phyloP scores from a whole-genome alignment of 208 protist species.

The Phytomonas francai region DNA sequence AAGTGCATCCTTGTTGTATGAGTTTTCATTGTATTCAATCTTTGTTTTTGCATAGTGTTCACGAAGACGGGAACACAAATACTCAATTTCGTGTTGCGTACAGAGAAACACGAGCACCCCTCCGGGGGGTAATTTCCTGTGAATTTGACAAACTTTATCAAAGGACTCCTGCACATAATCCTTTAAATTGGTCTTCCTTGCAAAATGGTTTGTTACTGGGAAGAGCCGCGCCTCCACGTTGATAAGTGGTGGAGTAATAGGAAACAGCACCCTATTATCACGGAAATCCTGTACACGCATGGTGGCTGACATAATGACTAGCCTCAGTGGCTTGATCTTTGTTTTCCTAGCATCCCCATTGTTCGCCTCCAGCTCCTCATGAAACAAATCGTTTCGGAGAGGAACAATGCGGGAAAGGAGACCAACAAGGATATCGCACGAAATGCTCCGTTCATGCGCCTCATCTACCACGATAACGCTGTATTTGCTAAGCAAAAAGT shows the following conservation, averaged over 20 bases:
- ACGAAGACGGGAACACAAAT: slow-evolving; percentile 78
- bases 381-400: slow-evolving; percentile 86
- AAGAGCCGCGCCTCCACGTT: slow-evolving; percentile 94
- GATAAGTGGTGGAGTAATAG: slow-evolving; percentile 89
- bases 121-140: slow-evolving; percentile 94
- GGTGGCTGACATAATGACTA: slow-evolving; percentile 92
- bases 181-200: slow-evolving; percentile 84
- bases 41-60: slow-evolving; percentile 69
- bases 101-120: slow-evolving; percentile 97
- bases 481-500: slow-evolving; percentile 94
- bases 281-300: slow-evolving; percentile 90
- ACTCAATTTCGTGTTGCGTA: slow-evolving; percentile 94
- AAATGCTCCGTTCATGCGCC: slow-evolving; percentile 92
- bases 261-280: slow-evolving; percentile 96
- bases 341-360: slow-evolving; percentile 38
- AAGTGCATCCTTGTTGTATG: slow-evolving; percentile 57
- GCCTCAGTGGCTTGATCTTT: slow-evolving; percentile 72
- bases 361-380: slow-evolving; percentile 54
- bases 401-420: slow-evolving; percentile 97
- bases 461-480: slow-evolving; percentile 99
- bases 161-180: slow-evolving; percentile 94
- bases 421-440: slow-evolving; percentile 97
- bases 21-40: slow-evolving; percentile 82
- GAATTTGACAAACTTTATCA: slow-evolving; percentile 94
- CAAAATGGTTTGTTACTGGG: slow-evolving; percentile 97